These are phyloP conservation scores for Bondarzewia mesenterica DNA, from an alignment of 1,284 basidiomycete species.

Conservation along the genomic window DNA sequence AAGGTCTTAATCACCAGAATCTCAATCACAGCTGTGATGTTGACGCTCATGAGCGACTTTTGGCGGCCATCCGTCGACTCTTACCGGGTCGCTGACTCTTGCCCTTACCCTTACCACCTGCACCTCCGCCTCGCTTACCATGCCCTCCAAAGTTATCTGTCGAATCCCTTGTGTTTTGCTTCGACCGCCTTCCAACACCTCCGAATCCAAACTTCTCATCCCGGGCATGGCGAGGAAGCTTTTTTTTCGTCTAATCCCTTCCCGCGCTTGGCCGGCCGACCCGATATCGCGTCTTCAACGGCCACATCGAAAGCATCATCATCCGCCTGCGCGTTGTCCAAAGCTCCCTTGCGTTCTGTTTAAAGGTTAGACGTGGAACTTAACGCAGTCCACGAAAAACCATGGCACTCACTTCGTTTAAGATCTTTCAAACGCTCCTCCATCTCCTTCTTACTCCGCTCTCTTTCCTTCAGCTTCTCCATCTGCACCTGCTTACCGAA, in stretches of 20 bases:
- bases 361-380: background rate
- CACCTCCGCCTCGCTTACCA: constrained; percentile 26
- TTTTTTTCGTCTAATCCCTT: constrained; percentile 28
- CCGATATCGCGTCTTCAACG: constrained; percentile 78
- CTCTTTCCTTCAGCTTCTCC: constrained; percentile 77
- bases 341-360: constrained; percentile 74
- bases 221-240: constrained; percentile 56
- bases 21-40: too few relatives aligned
- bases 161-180: constrained; percentile 76
- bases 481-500: constrained; percentile 95
- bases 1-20: too few relatives aligned
- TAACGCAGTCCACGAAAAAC: too few relatives aligned
- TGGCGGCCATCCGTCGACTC: constrained; percentile 42
- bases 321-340: constrained; percentile 62
- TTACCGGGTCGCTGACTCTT: constrained; percentile 50
- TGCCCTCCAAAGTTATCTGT: constrained; percentile 60
- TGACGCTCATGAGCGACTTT: constrained; percentile 30
- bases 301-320: constrained; percentile 80
- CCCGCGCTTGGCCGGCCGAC: constrained; percentile 48
- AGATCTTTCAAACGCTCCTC: constrained; percentile 77
- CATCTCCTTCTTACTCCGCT: constrained; percentile 73
- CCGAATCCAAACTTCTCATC: constrained; percentile 82
- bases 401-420: constrained; percentile 72
- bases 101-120: constrained; percentile 22
- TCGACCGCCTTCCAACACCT: constrained; percentile 54